A percentile compares a stretch with the other conserved stretches of the same genome.
Evolutionary conservation across 2,329 filamentous ascomycete genomes (phyloP).

Genomic region (Fusarium scirpi): DNA sequence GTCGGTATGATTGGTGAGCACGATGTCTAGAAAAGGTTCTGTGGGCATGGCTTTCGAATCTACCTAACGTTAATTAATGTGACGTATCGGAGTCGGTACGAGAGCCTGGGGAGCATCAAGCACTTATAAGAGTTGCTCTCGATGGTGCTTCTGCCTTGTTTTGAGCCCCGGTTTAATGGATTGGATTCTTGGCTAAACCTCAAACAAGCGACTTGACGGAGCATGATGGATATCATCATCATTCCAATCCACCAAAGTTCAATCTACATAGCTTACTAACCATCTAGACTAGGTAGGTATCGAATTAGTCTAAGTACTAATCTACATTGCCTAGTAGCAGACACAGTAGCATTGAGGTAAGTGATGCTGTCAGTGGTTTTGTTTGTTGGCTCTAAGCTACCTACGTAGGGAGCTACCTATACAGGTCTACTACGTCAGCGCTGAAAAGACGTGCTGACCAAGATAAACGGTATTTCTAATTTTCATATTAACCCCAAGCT

Average conservation of each 20-base stretch:
- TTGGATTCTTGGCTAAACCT: constrained; percentile 11
- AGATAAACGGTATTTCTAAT: not conserved
- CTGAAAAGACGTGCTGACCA: not conserved
- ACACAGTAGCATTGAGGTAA: not conserved
- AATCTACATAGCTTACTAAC: not conserved
- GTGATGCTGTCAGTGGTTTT: not conserved
- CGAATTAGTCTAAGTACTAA: no score
- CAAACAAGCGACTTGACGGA: not conserved
- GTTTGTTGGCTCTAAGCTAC: not conserved
- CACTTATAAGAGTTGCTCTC: constrained; percentile 4
- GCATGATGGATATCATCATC: not conserved
- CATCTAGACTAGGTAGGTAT: not conserved
- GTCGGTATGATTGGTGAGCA: constrained; percentile 73
- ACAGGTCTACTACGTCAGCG: not conserved
- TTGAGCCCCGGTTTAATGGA: constrained; percentile 36
- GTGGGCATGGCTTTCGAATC: constrained; percentile 27
- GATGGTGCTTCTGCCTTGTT: constrained; percentile 24
- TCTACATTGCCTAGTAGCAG: not conserved
- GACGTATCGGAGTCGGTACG: not conserved
- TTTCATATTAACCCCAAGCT: not conserved
- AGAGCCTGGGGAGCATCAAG: not conserved
- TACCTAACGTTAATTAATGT: not conserved
- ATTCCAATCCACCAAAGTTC: not conserved
- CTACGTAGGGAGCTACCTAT: not conserved
- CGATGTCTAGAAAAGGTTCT: constrained; percentile 64